phyloP scores from a whole-genome alignment of 257 asterid species.

The Thymus mandschuricus region DNA sequence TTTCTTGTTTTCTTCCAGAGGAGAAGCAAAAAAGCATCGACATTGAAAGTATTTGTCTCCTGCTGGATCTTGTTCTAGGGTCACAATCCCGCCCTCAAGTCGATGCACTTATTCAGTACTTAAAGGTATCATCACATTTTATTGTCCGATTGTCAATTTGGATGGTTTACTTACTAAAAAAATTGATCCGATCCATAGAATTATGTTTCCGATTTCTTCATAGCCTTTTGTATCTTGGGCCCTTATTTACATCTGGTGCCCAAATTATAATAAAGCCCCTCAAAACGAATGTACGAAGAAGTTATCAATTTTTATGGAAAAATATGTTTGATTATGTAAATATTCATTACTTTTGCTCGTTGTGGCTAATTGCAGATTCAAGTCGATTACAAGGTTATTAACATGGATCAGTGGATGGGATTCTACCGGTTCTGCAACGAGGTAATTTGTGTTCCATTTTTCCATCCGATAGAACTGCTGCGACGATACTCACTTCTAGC shows the following conservation, averaged over 20 bases:
- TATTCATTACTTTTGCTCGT: constrained; percentile 11
- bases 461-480: too few relatives aligned
- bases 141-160: neutral
- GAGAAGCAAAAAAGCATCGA: constrained; percentile 83
- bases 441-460: constrained; percentile 41
- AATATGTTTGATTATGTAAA: neutral
- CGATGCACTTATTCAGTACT: constrained; percentile 65
- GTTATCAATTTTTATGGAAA: neutral
- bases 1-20: constrained; percentile 50
- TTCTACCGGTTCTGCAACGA: constrained; percentile 79
- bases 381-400: constrained; percentile 79
- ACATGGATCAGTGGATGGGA: constrained; percentile 91
- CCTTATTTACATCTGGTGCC: neutral
- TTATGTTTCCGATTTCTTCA: constrained; percentile 3
- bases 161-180: constrained; percentile 7
- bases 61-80: constrained; percentile 78
- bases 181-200: neutral
- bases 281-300: neutral
- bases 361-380: constrained; percentile 56
- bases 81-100: constrained; percentile 62
- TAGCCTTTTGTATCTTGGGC: neutral
- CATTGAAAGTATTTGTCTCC: constrained; percentile 67
- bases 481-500: neutral
- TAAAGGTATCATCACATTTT: constrained; percentile 55
- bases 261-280: neutral